Evolutionary conservation across 2,329 filamentous ascomycete genomes (phyloP), one percentile per base, ranked within the genome.

Genomic region (Helicocarpus griseus): DNA sequence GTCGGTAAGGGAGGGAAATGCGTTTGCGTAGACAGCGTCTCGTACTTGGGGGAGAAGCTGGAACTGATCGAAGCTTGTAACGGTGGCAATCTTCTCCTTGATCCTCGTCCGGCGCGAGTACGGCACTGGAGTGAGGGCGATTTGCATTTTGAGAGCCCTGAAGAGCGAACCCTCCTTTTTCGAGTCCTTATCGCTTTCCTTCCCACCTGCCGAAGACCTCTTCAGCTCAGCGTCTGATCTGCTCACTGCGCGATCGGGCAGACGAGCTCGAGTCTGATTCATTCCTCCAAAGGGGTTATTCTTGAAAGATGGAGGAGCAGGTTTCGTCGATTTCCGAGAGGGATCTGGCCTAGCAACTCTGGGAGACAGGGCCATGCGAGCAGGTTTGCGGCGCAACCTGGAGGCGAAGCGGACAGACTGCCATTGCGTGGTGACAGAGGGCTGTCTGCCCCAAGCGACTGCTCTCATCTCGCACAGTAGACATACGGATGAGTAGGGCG

Each of bases 141-240:
- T 82, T 66, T 96, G 91, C 91, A 97, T 97, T 72, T 94, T 95
- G 67, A 97, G 75, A 4, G 91, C 90, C 65, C 94, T 90, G 69
- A 80, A 86, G 6, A 78, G 69, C 46, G 74, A 73, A 53, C 72
- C 67, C 55, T 75, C 73, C 65, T 74, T 68, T 59, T 73, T 65
- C 26, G 29, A 70, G 58, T 71, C 62, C 52, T 67, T 62, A 48
- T 65, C 65, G 31, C 61, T 53, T 31, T 66, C 62, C 11, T 26
- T 43, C 26, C 63, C 62, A 48, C 33, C 79, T 75, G 50, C 65
- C 56, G 65, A 41, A 49, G 73, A 63, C 54, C 70, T 65, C 57
- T 70, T 75, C 48, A 72, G 64, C 45, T 74, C 68, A 8, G 74
- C 71, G 19, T 66, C 58, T 5, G 67, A 67, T 44, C 61, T 63